Percentiles rank a stretch among this genome's conserved stretches.
Conservation (phyloP, 805 yeast genomes). For the Metschnikowia baotianmanensis region DNA sequence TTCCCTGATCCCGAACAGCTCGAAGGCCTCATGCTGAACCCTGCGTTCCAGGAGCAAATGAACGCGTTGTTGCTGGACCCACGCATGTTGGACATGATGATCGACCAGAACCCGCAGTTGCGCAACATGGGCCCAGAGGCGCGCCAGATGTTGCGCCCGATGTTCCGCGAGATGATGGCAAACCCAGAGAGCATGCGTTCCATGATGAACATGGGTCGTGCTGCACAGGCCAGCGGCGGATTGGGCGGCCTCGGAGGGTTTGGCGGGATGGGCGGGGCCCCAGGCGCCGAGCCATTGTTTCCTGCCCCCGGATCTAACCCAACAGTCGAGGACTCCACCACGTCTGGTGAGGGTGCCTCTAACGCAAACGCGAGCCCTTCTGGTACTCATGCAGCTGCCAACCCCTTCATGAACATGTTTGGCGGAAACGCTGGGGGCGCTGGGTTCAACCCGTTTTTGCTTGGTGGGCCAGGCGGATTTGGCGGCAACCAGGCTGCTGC, state of each 20-base stretch:
- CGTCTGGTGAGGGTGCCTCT: constrained; percentile 1
- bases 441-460: constrained; percentile 51
- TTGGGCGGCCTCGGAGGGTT: constrained; percentile 19
- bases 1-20: constrained; percentile 77
- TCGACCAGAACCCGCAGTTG: constrained; percentile 79
- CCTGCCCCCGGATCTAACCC: constrained; percentile 43
- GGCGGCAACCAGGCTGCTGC: constrained; percentile 31
- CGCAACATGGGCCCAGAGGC: constrained; percentile 88
- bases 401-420: constrained; percentile 41
- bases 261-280: constrained; percentile 13
- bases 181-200: constrained; percentile 85
- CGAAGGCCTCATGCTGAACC: constrained; percentile 72
- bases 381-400: constrained; percentile 24
- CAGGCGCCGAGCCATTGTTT: constrained; percentile 21
- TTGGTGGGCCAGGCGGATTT: constrained; percentile 34
- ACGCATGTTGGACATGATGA: constrained; percentile 79
- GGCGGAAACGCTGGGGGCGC: constrained; percentile 29
- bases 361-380: no score
- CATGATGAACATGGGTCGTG: constrained; percentile 72
- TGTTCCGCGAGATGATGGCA: constrained; percentile 63
- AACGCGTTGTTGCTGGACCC: constrained; percentile 82
- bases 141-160: constrained; percentile 80
- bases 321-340: constrained; percentile 21
- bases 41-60: constrained; percentile 79
- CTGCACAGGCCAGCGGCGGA: constrained; percentile 35